Percentiles rank a stretch among this genome's conserved stretches.
These are phyloP conservation scores for Pelargonium australe DNA, from an alignment of 441 rosid species.

Conservation along the genomic window DNA sequence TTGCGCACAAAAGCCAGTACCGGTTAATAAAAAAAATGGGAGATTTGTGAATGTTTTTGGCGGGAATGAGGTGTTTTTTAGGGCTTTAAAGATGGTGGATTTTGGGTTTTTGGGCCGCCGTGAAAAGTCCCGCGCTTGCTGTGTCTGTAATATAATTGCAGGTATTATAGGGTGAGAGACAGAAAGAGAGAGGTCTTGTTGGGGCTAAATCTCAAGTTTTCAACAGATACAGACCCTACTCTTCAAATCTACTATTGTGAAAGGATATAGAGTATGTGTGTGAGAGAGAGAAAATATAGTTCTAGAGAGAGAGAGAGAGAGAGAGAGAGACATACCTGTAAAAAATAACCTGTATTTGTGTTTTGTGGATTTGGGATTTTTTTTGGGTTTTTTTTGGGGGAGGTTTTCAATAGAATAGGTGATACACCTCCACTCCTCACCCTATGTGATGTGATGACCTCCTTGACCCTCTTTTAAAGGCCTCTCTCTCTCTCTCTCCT, in stretches of 20 bases:
- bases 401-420: too few species aligned
- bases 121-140: too few species aligned
- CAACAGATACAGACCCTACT: conserved; percentile 36
- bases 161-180: too few species aligned
- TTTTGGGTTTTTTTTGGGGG: too few species aligned
- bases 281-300: not conserved
- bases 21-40: not conserved
- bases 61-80: not conserved
- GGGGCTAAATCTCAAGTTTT: conserved; percentile 33
- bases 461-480: too few species aligned
- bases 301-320: conserved; percentile 4
- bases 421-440: too few species aligned
- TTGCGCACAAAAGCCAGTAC: not conserved
- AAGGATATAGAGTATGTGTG: not conserved
- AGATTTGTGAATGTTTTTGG: conserved; percentile 3
- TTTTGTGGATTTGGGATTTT: too few species aligned
- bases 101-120: too few species aligned
- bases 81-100: not conserved
- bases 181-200: conserved; percentile 4
- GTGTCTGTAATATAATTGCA: too few species aligned
- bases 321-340: conserved; percentile 29
- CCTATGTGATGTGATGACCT: too few species aligned
- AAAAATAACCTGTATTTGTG: too few species aligned
- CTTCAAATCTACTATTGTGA: conserved; percentile 11
- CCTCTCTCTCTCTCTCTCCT: too few species aligned